Base-by-base conservation (phyloP, 352 stramenopile genomes). In the Aphanomyces cochlioides region DNA sequence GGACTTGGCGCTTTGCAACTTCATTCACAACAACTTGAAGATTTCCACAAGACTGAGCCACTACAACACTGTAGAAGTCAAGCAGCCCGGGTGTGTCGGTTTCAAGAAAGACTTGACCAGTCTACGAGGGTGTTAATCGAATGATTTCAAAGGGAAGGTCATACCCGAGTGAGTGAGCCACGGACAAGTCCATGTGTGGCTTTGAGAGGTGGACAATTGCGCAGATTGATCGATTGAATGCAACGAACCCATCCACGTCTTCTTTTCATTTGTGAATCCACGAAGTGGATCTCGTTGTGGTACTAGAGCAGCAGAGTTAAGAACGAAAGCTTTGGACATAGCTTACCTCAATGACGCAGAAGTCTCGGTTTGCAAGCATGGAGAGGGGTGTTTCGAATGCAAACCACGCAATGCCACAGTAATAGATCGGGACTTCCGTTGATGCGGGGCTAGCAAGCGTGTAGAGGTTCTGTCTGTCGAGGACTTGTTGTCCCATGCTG, bases 401-500 rank as follows among this genome's bases (percentile, higher is more conserved):
- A 0, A 79, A 87, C 83, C 86, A 93, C 73, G 92, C 92, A 70
- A 90, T 81, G 3, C 76, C 83, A 15, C 92, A 81, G 56, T 83
- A 90, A 66, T 93, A 83, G 50, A 90, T 87, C 7, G 86, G 83
- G 69, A 91, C 90, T 5, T 90, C 82, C 2, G 63, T 15, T 17
- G 37, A 57, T 2, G 86, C 87, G 1, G 84, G 86, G 3, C 65
- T 67, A 3, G 83, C 82, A 17, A 93, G 77, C 7, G 83, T 78
- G 40, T 90, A 74, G n/a, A 93, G 77, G 43, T 80, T 92, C 73
- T 89, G 83, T 57, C 91, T 80, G 73, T 93, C 85, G 47, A 93
- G 72, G 39, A 92, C 64, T 41, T 92, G 83, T 39, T 61, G 54
- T 21, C 54, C 54, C 19, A 61, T 19, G 17, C 19, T 36, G 7